Evolutionary conservation across 2,329 filamentous ascomycete genomes (phyloP).

Genomic region (Orbilia oligospora): DNA sequence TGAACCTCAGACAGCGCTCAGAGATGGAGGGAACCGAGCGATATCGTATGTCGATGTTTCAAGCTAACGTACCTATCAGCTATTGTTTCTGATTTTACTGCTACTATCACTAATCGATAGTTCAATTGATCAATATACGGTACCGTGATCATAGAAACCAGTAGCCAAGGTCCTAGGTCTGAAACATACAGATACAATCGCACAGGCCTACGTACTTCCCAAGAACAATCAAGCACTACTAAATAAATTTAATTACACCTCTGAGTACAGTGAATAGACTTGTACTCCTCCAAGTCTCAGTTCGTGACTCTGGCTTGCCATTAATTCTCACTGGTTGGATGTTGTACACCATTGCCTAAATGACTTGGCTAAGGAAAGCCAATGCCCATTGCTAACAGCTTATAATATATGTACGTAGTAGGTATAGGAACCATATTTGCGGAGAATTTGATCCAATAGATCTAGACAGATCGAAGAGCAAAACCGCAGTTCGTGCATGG

Average conservation of each 20-base stretch:
- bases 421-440: background rate
- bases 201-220: slow-evolving; percentile 5
- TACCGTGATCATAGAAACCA: background rate
- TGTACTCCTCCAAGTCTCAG: slow-evolving; percentile 1
- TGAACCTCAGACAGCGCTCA: slow-evolving; percentile 14
- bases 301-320: background rate
- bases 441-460: background rate
- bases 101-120: slow-evolving; percentile 20
- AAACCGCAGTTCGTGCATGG: background rate
- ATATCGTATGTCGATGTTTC: slow-evolving; percentile 21
- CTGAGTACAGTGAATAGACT: background rate
- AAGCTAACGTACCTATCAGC: slow-evolving; percentile 5
- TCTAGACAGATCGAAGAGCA: background rate
- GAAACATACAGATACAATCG: slow-evolving; percentile 1
- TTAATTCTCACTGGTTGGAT: no score
- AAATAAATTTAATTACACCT: background rate
- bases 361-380: no score
- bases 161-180: background rate
- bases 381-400: no score
- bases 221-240: background rate
- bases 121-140: background rate
- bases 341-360: no score
- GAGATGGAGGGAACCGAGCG: slow-evolving; percentile 18
- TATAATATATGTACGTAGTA: no score
- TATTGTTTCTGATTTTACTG: background rate